Base-by-base conservation (phyloP, 2,329 filamentous ascomycete species). In the Nigrospora osmanthi region DNA sequence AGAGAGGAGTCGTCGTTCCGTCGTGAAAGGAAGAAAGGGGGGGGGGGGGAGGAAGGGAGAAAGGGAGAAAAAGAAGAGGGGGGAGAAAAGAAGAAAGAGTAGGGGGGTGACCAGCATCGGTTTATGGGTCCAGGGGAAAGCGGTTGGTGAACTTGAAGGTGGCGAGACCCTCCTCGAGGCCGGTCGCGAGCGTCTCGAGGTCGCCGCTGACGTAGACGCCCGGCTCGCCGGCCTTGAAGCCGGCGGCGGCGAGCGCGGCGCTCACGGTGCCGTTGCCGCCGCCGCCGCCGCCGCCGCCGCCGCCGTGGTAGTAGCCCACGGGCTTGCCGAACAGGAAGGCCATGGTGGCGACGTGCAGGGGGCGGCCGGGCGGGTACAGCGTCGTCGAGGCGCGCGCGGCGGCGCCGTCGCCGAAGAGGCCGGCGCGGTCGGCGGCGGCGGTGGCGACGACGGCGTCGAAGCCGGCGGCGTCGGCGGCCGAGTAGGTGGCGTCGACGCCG, bases 281-380 rank as follows among this genome's bases (percentile, higher is more conserved):
- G 40, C 35, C 35, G 17, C 49, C 51, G 7, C 50, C 53, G 11
- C 54, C 63, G 0, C 62, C 63, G 12, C 55, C 60, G 2, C 80
- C 82, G 1, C n/a, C n/a, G n/a, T n/a, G n/a, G n/a, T 86, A 51
- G 28, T 75, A 77, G 13, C 70, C 82, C 19, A 88, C 67, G 0
- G 85, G 80, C 70, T 89, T 89, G 4, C 83, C 84, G 69, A 80
- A 88, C 19, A 76, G 68, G 64, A 80, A 88, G 0, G 72, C 77
- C 55, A 82, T 76, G 14, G 70, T 58, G 15, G 87, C 59, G 42
- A 88, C 82, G 65, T 85, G 74, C 2, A 72, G 61, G 0, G 84
- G 85, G 1, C 82, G 71, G 1, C 78, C 78, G 2, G 73, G 67
- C 1, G 84, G 84, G 61, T 76, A 88, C 7, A 87, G 66, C 0